A percentile compares a stretch with the other conserved stretches of the same genome.
These are phyloP conservation scores for Solanum hybrid DNA, from an alignment of 305 asterid species.

Conservation along the genomic window DNA sequence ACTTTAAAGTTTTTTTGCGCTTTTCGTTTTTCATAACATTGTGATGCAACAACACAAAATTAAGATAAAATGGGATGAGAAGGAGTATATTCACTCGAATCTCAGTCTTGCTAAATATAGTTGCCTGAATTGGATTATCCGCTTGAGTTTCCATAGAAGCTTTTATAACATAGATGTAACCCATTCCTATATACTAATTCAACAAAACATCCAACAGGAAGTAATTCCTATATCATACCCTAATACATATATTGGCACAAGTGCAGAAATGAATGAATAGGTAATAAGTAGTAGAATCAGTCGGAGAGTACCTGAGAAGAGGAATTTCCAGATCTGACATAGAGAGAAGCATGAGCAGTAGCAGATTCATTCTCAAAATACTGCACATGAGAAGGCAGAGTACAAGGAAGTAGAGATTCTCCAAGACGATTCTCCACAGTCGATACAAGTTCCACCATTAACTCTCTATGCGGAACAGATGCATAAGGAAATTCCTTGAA, in stretches of 20 bases:
- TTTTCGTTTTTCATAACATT: background rate
- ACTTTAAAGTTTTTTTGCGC: background rate
- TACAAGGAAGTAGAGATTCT: conserved; percentile 50
- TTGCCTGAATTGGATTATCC: background rate
- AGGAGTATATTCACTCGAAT: background rate
- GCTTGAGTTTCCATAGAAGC: background rate
- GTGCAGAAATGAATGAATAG: background rate
- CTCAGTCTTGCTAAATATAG: background rate
- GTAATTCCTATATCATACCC: background rate
- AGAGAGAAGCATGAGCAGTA: conserved; percentile 45
- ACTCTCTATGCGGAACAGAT: conserved; percentile 40
- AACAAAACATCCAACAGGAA: background rate
- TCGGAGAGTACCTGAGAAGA: conserved; percentile 50
- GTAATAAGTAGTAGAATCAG: background rate
- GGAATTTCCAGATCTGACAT: conserved; percentile 55
- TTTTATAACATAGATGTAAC: background rate
- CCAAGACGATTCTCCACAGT: conserved; percentile 51
- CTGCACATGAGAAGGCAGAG: conserved; percentile 59
- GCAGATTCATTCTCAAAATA: conserved; percentile 34
- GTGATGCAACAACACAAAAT: background rate
- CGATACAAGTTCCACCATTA: conserved; percentile 63
- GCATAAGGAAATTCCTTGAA: conserved; percentile 68
- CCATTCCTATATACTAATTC: background rate
- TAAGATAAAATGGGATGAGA: background rate
- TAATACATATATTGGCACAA: background rate